phyloP scores from a whole-genome alignment of 129 eudicot species.

The Sambucus nigra region DNA sequence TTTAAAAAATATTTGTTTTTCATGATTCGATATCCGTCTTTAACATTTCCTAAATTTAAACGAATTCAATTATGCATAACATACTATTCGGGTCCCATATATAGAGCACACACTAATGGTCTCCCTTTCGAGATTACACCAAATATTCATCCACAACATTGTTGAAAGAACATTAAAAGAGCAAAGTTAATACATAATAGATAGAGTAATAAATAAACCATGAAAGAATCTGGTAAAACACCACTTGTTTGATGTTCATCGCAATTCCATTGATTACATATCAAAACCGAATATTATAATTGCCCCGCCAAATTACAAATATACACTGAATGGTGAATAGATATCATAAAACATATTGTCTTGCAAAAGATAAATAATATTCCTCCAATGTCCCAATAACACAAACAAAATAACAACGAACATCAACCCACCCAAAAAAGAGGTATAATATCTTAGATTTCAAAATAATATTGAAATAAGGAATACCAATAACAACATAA shows the following conservation, averaged over 20 bases:
- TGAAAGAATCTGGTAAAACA: neutral
- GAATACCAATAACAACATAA: slow-evolving; percentile 22
- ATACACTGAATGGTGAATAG: too few relatives aligned
- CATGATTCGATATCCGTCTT: too few relatives aligned
- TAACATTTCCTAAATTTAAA: too few relatives aligned
- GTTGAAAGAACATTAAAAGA: too few relatives aligned
- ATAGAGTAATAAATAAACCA: neutral
- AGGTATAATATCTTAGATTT: neutral
- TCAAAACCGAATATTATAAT: neutral
- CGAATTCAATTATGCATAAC: too few relatives aligned
- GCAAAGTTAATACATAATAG: neutral
- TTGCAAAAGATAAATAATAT: neutral
- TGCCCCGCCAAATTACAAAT: neutral
- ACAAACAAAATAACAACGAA: neutral
- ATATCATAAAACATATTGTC: slow-evolving; percentile 10
- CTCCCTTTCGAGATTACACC: too few relatives aligned
- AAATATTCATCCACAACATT: too few relatives aligned
- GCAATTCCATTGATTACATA: neutral
- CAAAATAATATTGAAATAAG: slow-evolving; percentile 24
- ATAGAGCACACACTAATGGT: too few relatives aligned
- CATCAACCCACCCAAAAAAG: neutral
- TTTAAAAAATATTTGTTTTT: too few relatives aligned
- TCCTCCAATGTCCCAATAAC: neutral
- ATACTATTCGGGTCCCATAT: too few relatives aligned
- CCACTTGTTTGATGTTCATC: neutral